Conservation (phyloP, 2,329 filamentous ascomycete species). For the Cordyceps pruinosa region DNA sequence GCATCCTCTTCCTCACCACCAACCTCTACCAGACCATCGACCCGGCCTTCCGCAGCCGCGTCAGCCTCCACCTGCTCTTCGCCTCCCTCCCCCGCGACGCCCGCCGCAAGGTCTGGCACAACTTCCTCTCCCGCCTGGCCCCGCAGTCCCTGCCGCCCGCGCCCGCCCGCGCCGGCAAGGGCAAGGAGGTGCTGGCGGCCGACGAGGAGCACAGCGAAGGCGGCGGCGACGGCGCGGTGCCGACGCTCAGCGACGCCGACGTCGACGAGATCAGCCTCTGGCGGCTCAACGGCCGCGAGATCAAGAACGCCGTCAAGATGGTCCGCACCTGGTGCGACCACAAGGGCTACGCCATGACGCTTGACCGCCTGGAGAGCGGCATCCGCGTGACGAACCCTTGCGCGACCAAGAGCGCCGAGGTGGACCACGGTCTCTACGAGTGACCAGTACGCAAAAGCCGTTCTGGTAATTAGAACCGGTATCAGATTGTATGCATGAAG, state of each 20-base stretch:
- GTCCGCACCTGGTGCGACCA: slow-evolving; percentile 37
- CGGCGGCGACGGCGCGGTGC: neutral
- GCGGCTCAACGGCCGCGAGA: slow-evolving; percentile 40
- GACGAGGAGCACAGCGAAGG: neutral
- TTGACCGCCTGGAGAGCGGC: slow-evolving; percentile 36
- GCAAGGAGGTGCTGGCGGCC: slow-evolving; percentile 2
- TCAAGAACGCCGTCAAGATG: slow-evolving; percentile 43
- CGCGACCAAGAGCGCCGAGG: slow-evolving; percentile 28
- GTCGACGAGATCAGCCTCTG: slow-evolving; percentile 32
- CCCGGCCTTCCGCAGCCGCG: slow-evolving; percentile 38
- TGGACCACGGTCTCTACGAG: neutral
- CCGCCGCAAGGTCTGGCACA: slow-evolving; percentile 36
- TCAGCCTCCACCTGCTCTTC: slow-evolving; percentile 42
- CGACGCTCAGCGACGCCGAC: slow-evolving; percentile 25
- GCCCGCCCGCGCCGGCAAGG: neutral
- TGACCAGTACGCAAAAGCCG: too few relatives aligned
- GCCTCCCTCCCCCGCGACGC: slow-evolving; percentile 30
- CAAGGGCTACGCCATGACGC: slow-evolving; percentile 35
- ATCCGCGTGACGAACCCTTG: slow-evolving; percentile 40
- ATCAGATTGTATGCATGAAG: too few relatives aligned
- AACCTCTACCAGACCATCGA: slow-evolving; percentile 38
- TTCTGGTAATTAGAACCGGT: too few relatives aligned
- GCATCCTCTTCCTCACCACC: slow-evolving; percentile 40
- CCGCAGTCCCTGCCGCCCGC: neutral
- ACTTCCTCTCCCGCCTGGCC: slow-evolving; percentile 35